Evolutionary conservation across 1,284 basidiomycete genomes (phyloP), one percentile per base, ranked within the genome.

Genomic region (Boletus mariae): DNA sequence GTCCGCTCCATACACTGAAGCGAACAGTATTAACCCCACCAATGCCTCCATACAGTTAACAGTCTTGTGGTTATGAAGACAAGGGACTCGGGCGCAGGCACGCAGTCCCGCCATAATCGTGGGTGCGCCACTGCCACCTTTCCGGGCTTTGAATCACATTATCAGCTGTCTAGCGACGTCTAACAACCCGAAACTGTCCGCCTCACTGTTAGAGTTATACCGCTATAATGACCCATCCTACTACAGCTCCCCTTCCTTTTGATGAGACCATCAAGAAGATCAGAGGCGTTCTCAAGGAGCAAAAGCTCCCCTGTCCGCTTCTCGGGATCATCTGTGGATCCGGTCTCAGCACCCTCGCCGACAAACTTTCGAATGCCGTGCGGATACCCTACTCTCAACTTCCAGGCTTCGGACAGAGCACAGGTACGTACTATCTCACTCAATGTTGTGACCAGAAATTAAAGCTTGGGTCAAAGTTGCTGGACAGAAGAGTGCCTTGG

Each of bases 271-370:
- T 80, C 51, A 61, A 66, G 40, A 70, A 66, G 23, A 69, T 80
- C 13, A 66, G 61, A 5, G 55, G 56, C 4, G 46, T 71, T 20
- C 62, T 85, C 17, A 77, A 79, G 1, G 63, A 68, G 9, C 58
- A 41, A 32, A 62, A 65, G 7, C 73, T 84, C n/a, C 73, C 74
- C 48, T 71, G 60, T 17, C 88, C 88, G 12, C 75, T 74, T 28
- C 78, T 89, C n/a, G 88, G 85, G 17, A 87, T 91, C 57, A 81
- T 91, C 26, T 91, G 87, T 63, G 88, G 88, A 58, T 90, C 87
- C 1, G 87, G 88, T 4, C 70, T 90, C 50, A 84, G 81, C 64
- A 86, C 84, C 1, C 76, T 90, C 43, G 85, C 77, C 1, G 71
- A 75, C 6, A 78, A 72, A 35, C 68, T 90, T 52, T 76, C 76